These are phyloP conservation scores for Patellaria atrata DNA, from an alignment of 495 filamentous ascomycete species.

Conservation along the genomic window DNA sequence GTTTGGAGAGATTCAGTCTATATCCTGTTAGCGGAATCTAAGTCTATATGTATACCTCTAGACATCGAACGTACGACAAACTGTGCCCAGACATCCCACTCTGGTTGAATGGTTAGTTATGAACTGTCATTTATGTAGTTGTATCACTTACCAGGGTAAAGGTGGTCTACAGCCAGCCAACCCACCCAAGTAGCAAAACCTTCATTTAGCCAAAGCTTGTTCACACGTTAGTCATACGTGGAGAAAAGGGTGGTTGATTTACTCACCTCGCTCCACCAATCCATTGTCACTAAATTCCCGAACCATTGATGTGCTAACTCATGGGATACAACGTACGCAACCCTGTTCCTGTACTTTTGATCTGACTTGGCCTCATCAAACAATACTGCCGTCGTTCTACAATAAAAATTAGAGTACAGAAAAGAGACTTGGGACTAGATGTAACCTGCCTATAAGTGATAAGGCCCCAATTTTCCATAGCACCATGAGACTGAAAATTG, in stretches of 20 bases:
- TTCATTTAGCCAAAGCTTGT: conserved; percentile 73
- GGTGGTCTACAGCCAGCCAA: conserved; percentile 81
- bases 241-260: neutral
- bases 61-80: conserved; percentile 59
- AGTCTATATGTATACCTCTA: conserved; percentile 33
- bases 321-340: conserved; percentile 90
- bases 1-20: conserved; percentile 79
- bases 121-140: conserved; percentile 1
- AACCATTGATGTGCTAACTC: conserved; percentile 99
- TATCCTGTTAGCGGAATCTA: conserved; percentile 16
- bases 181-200: conserved; percentile 98
- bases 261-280: conserved; percentile 60
- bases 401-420: neutral
- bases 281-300: conserved; percentile 85
- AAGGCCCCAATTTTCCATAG: conserved; percentile 81
- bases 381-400: conserved; percentile 70
- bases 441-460: conserved; percentile 64
- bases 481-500: conserved; percentile 44
- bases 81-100: conserved; percentile 91
- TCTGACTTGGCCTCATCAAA: conserved; percentile 88
- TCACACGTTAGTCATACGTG: neutral
- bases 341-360: conserved; percentile 70
- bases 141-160: conserved; percentile 52
- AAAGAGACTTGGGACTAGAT: too few species aligned
- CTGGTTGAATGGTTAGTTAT: conserved; percentile 27